A percentile compares a stretch with the other conserved stretches of the same genome.
Evolutionary conservation across 371 early-diverging fungal species (phyloP).

Genomic region (Mortierella sp.): DNA sequence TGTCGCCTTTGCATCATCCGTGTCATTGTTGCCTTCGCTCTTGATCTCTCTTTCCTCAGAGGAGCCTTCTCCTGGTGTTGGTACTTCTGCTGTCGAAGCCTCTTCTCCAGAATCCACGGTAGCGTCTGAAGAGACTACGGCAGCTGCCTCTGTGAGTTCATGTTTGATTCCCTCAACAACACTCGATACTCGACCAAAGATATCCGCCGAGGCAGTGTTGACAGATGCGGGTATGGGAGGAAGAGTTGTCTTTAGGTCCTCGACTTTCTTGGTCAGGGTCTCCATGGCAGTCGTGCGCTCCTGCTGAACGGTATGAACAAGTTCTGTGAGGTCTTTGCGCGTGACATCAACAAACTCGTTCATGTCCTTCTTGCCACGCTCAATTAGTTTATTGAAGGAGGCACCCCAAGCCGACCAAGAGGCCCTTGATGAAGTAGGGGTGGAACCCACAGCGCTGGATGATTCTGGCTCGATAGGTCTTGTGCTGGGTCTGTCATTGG

Average conservation of each 20-base stretch:
- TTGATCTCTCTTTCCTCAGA: conserved; percentile 7
- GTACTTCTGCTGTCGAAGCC: background rate
- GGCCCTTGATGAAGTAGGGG: conserved; percentile 31
- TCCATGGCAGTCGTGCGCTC: conserved; percentile 43
- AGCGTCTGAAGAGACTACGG: conserved; percentile 19
- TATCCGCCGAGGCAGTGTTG: conserved; percentile 36
- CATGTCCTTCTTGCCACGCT: conserved; percentile 57
- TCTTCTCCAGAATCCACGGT: background rate
- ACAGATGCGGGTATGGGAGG: conserved; percentile 42
- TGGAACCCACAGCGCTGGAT: background rate
- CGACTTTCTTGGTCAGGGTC: conserved; percentile 40
- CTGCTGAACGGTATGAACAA: conserved; percentile 53
- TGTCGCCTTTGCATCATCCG: background rate
- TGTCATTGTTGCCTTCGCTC: background rate
- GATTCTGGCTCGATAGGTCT: background rate
- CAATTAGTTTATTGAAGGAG: conserved; percentile 54
- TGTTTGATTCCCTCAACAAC: conserved; percentile 48
- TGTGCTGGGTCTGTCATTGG: conserved; percentile 35
- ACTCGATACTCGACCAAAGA: conserved; percentile 31
- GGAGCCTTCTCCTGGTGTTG: background rate
- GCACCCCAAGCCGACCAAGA: conserved; percentile 55
- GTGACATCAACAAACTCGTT: conserved; percentile 56
- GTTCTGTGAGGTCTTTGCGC: conserved; percentile 53
- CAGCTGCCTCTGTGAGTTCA: conserved; percentile 48
- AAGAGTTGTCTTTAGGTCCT: conserved; percentile 40